A percentile compares a stretch with the other conserved stretches of the same genome.
These are phyloP conservation scores for Zelopaecilomyces penicillatus DNA, from an alignment of 2,329 filamentous ascomycete species.

Conservation along the genomic window DNA sequence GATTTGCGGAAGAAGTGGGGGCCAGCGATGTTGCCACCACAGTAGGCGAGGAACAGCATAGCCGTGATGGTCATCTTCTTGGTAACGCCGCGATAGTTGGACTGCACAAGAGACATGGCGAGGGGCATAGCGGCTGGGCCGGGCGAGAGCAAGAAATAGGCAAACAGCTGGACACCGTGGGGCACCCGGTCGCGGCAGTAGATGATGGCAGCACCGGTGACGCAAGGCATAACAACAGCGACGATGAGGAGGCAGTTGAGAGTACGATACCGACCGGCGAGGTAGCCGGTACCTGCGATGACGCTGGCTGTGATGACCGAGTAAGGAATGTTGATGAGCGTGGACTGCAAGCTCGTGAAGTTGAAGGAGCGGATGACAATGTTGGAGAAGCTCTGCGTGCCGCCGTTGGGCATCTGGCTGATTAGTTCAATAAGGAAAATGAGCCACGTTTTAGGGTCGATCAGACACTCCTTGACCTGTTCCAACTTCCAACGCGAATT, in stretches of 20 bases:
- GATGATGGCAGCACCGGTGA: constrained; percentile 45
- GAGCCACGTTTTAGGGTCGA: constrained; percentile 53
- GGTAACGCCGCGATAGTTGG: constrained; percentile 48
- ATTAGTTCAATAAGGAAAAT: constrained; percentile 44
- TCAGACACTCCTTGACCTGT: constrained; percentile 44
- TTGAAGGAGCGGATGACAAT: constrained; percentile 48
- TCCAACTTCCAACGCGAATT: constrained; percentile 39
- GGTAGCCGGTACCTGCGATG: constrained; percentile 41
- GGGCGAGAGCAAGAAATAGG: constrained; percentile 48
- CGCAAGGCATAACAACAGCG: constrained; percentile 40
- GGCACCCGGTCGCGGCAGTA: constrained; percentile 34
- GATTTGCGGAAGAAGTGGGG: constrained; percentile 44
- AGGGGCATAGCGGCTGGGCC: constrained; percentile 47
- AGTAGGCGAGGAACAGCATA: constrained; percentile 47
- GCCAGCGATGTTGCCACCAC: constrained; percentile 46
- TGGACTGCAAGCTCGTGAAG: constrained; percentile 45
- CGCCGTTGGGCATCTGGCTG: constrained; percentile 54
- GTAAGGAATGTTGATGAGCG: constrained; percentile 51
- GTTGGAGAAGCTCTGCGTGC: constrained; percentile 51
- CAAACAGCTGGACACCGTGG: constrained; percentile 41
- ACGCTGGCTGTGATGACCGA: constrained; percentile 40
- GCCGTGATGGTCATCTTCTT: constrained; percentile 54
- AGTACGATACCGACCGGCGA: constrained; percentile 43
- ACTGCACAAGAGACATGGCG: constrained; percentile 44
- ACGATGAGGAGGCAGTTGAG: constrained; percentile 44